Percentiles rank a stretch among this genome's conserved stretches.
phyloP scores from a whole-genome alignment of 1,284 basidiomycete genomes.

The Moesziomyces aphidis region DNA sequence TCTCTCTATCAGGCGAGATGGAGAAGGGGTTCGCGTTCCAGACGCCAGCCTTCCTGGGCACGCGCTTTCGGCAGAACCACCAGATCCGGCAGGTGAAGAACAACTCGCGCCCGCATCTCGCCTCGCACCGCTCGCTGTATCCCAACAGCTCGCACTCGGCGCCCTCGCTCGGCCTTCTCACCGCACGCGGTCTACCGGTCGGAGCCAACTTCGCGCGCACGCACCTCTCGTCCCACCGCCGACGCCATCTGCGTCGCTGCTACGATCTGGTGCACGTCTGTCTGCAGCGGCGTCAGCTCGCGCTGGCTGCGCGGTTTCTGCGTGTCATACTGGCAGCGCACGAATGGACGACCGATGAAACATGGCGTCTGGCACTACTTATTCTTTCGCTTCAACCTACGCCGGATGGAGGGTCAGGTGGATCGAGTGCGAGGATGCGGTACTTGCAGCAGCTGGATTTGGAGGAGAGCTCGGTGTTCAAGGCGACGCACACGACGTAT shows the following conservation, averaged over 20 bases:
- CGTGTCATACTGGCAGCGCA: constrained; percentile 20
- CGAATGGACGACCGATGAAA: constrained; percentile 28
- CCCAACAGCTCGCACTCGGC: constrained; percentile 19
- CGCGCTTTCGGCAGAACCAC: constrained; percentile 21
- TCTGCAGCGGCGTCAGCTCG: constrained; percentile 13
- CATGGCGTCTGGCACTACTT: constrained; percentile 9
- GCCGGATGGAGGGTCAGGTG: not conserved
- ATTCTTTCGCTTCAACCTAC: not conserved
- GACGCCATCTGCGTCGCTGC: constrained; percentile 23
- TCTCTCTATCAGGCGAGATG: constrained; percentile 7
- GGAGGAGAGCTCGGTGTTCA: constrained; percentile 12
- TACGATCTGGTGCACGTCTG: constrained; percentile 25
- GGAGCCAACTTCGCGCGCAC: constrained; percentile 4
- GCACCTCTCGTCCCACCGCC: constrained; percentile 12
- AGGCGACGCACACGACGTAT: constrained; percentile 11
- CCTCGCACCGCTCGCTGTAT: constrained; percentile 17
- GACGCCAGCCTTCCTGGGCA: constrained; percentile 27
- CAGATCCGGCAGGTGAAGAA: constrained; percentile 31
- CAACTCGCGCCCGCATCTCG: constrained; percentile 24
- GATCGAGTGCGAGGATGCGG: not conserved
- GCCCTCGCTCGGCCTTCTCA: constrained; percentile 14
- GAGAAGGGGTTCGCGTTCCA: constrained; percentile 7
- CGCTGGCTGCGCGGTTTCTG: constrained; percentile 16
- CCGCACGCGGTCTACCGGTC: not conserved
- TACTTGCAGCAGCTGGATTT: constrained; percentile 23